Evolutionary conservation across 371 early-diverging fungal genomes (phyloP), one percentile per base, ranked within the genome.

Genomic region (Mucor saturninus): DNA sequence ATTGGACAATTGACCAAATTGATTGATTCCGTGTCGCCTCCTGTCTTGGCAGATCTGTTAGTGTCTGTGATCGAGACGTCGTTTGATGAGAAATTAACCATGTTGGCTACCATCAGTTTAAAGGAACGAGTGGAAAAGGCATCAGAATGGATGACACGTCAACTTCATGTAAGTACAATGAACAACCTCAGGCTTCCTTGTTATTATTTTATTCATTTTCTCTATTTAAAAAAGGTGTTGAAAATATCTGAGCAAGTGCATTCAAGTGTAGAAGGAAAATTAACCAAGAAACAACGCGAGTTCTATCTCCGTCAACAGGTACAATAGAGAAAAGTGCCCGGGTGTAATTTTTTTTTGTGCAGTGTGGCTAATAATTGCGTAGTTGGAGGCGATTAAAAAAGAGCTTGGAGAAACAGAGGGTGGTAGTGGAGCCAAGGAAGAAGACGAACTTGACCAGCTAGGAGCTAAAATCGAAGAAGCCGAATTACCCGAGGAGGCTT

Each of bases 351-450:
- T 21, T 21, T 21, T 21, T 21, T 21, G 21, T 21, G 21, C 21
- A 21, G 21, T 21, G 21, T 21, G 21, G 21, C 21, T 21, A 21
- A n/a, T 28, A 6, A 13, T 48, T 38, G 39, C 45, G n/a, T 56
- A 93, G 86, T 76, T 93, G 54, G 88, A 89, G 42, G 93, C 93
- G 4, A 93, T 94, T 66, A 91, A 91, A 65, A 86, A 90, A 58
- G 92, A 93, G 56, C 81, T 91, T 3, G 91, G 91, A 5, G 91
- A 93, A 66, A 56, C 56, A 2, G 67, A 72, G 38, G 57, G 67
- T 28, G 42, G 48, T 6, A 46, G 43, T 61, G 67, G 30, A 77
- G 14, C 10, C 7, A 74, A 69, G 30, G 86, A 85, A 14, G 87
- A 86, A 38, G 86, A 86, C 55, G 92, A 93, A 29, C 68, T 91